Evolutionary conservation across 495 filamentous ascomycete genomes (phyloP).

Genomic region (Lasiosphaeriaceae sp.): DNA sequence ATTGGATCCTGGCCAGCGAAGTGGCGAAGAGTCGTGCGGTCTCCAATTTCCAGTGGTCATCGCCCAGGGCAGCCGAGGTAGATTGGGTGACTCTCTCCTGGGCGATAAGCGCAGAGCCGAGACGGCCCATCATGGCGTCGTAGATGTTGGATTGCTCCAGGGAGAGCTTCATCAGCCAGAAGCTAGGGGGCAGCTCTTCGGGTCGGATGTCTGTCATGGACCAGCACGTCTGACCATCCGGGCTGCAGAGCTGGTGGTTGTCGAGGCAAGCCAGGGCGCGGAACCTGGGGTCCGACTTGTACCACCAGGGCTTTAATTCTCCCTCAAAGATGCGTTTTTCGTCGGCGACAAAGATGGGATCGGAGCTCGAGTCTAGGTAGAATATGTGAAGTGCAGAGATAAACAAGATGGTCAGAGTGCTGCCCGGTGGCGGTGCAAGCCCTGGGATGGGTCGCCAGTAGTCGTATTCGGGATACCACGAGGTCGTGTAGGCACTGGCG

Average conservation of each 20-base stretch:
- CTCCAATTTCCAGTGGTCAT: background rate
- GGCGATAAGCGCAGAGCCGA: background rate
- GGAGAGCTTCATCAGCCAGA: background rate
- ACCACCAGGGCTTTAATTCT: background rate
- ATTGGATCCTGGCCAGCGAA: background rate
- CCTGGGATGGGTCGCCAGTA: background rate
- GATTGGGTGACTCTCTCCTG: background rate
- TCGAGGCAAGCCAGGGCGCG: background rate
- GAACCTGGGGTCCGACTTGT: background rate
- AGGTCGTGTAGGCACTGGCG: background rate
- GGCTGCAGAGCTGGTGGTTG: background rate
- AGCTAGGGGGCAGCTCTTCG: background rate
- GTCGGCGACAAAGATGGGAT: background rate
- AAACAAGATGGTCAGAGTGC: background rate
- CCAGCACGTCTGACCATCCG: background rate
- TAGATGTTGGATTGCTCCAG: background rate
- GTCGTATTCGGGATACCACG: background rate
- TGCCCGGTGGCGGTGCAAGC: background rate
- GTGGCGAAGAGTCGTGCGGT: background rate
- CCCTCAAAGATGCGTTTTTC: background rate
- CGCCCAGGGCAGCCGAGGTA: background rate
- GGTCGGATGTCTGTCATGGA: background rate
- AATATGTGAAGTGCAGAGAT: background rate
- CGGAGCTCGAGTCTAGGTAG: background rate
- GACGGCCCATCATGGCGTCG: background rate